These are phyloP conservation scores for Paramyrothecium sp. DNA, from an alignment of 2,329 filamentous ascomycete species.

Conservation along the genomic window DNA sequence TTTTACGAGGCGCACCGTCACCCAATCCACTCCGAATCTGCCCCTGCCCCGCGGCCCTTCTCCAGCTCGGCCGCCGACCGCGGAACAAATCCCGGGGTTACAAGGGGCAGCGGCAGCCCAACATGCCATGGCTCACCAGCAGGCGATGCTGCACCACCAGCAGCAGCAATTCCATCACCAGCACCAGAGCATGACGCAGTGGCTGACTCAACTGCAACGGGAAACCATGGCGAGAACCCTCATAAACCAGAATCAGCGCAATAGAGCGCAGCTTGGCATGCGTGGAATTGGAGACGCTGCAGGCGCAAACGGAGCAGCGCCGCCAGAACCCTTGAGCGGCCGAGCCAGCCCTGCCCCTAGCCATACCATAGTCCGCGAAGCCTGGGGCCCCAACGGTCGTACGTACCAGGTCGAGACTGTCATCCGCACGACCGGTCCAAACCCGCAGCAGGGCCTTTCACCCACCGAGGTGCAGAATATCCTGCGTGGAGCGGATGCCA, in stretches of 20 bases:
- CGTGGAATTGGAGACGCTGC: slow-evolving; percentile 36
- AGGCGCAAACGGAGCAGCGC: slow-evolving; percentile 16
- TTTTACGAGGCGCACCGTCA: background rate
- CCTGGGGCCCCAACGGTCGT: slow-evolving; percentile 29
- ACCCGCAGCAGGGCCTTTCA: slow-evolving; percentile 29
- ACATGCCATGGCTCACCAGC: background rate
- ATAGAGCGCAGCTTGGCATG: slow-evolving; percentile 36
- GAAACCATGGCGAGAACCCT: slow-evolving; percentile 41
- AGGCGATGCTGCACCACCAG: slow-evolving; percentile 12
- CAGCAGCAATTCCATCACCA: slow-evolving; percentile 20
- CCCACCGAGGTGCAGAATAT: slow-evolving; percentile 44
- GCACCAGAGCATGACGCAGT: slow-evolving; percentile 42
- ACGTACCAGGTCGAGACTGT: slow-evolving; percentile 34
- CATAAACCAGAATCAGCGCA: slow-evolving; percentile 41
- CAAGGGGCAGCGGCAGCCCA: background rate
- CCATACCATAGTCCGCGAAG: slow-evolving; percentile 30
- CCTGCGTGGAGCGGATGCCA: slow-evolving; percentile 43
- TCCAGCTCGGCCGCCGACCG: background rate
- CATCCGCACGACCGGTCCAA: slow-evolving; percentile 17
- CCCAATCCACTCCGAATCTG: background rate
- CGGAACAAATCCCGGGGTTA: background rate
- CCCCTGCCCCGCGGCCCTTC: background rate
- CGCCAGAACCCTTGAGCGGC: slow-evolving; percentile 14
- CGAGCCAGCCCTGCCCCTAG: slow-evolving; percentile 28
- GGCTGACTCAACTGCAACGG: slow-evolving; percentile 45